A percentile compares a stretch with the other conserved stretches of the same genome.
Conservation (phyloP, 192 early-diverging fungal genomes). For the Gamsiella multidivaricata region DNA sequence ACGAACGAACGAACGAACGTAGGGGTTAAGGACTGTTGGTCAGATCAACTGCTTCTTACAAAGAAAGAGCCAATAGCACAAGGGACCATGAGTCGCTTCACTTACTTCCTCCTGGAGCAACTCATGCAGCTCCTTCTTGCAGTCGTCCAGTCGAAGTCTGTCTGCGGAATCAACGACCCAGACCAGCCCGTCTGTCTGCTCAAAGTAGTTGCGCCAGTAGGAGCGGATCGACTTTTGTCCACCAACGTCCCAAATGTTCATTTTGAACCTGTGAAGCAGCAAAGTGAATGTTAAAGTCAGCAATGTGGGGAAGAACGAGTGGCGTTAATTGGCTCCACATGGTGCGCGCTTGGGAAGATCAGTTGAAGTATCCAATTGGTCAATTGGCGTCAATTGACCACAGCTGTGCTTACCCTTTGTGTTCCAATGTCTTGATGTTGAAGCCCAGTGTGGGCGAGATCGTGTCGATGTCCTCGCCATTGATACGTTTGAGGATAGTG, state of each 20-base stretch:
- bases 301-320: constrained; percentile 34
- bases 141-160: constrained; percentile 81
- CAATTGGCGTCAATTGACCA: too few relatives aligned
- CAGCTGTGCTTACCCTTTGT: constrained; percentile 66
- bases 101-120: constrained; percentile 89
- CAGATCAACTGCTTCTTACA: not conserved
- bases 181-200: constrained; percentile 96
- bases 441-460: constrained; percentile 98
- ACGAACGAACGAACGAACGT: too few relatives aligned
- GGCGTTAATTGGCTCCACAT: not conserved
- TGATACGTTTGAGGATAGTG: constrained; percentile 95
- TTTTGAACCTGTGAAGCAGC: constrained; percentile 78
- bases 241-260: constrained; percentile 98
- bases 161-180: constrained; percentile 99
- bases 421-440: constrained; percentile 95
- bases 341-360: too few relatives aligned
- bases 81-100: too few relatives aligned
- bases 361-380: too few relatives aligned
- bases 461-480: constrained; percentile 89
- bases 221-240: constrained; percentile 96
- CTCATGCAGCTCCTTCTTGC: constrained; percentile 77
- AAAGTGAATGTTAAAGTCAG: too few relatives aligned
- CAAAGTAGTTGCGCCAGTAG: constrained; percentile 99
- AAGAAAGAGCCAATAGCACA: too few relatives aligned
- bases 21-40: too few relatives aligned